These are phyloP conservation scores for Wallacemonas sp. DNA, from an alignment of 208 protist genomes.

Conservation along the genomic window DNA sequence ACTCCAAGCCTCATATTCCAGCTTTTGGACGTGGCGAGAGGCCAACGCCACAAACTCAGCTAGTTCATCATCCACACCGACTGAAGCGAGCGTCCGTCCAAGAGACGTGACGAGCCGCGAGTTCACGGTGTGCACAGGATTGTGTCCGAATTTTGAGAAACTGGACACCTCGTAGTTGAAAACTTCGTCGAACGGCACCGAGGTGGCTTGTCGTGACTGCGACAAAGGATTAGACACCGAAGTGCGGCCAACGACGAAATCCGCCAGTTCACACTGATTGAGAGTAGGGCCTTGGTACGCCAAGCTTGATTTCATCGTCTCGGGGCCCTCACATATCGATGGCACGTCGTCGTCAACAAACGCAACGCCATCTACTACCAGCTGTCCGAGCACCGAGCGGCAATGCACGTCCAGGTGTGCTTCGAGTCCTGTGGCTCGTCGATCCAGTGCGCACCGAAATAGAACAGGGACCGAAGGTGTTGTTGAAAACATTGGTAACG, in stretches of 20 bases:
- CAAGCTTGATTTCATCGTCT: slow-evolving; percentile 9
- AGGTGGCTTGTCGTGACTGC: background rate
- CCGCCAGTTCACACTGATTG: background rate
- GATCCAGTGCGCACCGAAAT: slow-evolving; percentile 23
- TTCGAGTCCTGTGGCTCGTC: slow-evolving; percentile 17
- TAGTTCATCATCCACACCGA: slow-evolving; percentile 59
- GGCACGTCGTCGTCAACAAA: slow-evolving; percentile 16
- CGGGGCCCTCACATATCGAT: slow-evolving; percentile 4
- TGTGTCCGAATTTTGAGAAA: slow-evolving; percentile 58
- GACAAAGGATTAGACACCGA: background rate
- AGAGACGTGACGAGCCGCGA: slow-evolving; percentile 38
- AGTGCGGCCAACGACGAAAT: slow-evolving; percentile 11
- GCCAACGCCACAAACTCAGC: slow-evolving; percentile 49
- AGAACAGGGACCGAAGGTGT: slow-evolving; percentile 11
- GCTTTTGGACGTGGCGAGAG: slow-evolving; percentile 16
- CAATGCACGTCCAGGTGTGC: slow-evolving; percentile 26
- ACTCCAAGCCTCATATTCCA: slow-evolving; percentile 28
- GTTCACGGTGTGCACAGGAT: slow-evolving; percentile 62
- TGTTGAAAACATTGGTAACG: background rate
- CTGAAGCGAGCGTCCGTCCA: slow-evolving; percentile 24
- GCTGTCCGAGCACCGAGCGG: slow-evolving; percentile 20
- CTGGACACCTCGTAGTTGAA: slow-evolving; percentile 18
- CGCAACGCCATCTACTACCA: slow-evolving; percentile 43
- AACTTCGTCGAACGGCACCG: slow-evolving; percentile 17
- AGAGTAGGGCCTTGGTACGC: slow-evolving; percentile 22